These are phyloP conservation scores for Nannochloropsis salina DNA, from an alignment of 108 stramenopile species.

Conservation along the genomic window DNA sequence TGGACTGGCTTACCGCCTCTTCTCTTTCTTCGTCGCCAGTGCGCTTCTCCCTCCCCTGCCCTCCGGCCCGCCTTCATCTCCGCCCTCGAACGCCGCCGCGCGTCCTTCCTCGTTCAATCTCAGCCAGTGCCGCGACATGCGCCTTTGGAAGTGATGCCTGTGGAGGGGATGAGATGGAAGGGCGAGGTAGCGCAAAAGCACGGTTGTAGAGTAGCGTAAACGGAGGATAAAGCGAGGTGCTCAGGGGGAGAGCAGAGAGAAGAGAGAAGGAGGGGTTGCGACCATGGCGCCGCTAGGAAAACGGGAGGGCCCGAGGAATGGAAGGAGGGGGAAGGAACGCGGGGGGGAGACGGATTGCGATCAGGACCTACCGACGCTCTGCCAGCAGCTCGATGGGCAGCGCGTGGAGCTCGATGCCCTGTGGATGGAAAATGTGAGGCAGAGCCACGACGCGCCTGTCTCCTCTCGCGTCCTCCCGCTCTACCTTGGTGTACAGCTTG, in stretches of 20 bases:
- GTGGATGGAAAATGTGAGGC: background rate
- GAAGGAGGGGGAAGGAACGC: background rate
- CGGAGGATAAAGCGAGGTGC: too few relatives aligned
- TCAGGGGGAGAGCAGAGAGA: too few relatives aligned
- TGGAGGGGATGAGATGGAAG: too few relatives aligned
- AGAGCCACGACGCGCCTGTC: too few relatives aligned
- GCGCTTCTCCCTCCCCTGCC: background rate
- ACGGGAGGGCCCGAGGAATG: background rate
- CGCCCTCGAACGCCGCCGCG: background rate
- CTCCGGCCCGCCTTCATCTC: background rate
- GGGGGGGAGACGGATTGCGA: background rate
- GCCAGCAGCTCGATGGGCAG: conserved; percentile 6
- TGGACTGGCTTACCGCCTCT: background rate
- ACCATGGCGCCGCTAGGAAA: background rate
- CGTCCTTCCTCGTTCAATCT: background rate
- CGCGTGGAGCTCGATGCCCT: background rate
- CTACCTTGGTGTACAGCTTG: conserved; percentile 22
- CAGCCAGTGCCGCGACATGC: conserved; percentile 15
- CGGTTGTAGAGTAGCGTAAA: too few relatives aligned
- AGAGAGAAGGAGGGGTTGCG: too few relatives aligned
- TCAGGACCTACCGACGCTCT: background rate
- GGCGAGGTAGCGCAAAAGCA: too few relatives aligned
- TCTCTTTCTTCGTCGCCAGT: background rate
- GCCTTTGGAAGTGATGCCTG: conserved; percentile 14
- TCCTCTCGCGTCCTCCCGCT: background rate